A percentile compares a stretch with the other conserved stretches of the same genome.
These are phyloP conservation scores for Rhodotorula paludigena DNA, from an alignment of 768 basidiomycete species.

Conservation along the genomic window DNA sequence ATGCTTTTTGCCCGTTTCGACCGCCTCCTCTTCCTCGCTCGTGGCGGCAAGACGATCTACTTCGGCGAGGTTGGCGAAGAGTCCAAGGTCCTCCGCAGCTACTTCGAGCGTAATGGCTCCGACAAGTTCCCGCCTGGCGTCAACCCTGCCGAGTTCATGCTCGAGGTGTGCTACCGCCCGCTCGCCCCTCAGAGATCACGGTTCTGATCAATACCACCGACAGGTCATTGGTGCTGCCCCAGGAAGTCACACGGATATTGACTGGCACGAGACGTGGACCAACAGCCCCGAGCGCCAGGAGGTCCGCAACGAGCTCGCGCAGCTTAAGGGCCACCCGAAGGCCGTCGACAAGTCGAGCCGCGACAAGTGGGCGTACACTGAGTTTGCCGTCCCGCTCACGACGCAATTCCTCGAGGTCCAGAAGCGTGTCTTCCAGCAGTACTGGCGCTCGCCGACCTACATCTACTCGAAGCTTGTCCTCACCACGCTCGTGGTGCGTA, in stretches of 20 bases:
- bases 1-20: conserved; percentile 80
- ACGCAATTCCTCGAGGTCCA: conserved; percentile 35
- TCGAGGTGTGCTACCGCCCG: conserved; percentile 39
- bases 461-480: conserved; percentile 6
- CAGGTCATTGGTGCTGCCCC: conserved; percentile 58
- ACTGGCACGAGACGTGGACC: conserved; percentile 83
- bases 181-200: conserved; percentile 43
- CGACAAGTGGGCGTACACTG: conserved; percentile 27
- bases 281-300: conserved; percentile 60
- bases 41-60: conserved; percentile 74
- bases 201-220: conserved; percentile 57
- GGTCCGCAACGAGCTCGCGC: conserved; percentile 52
- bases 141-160: conserved; percentile 64
- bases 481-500: conserved; percentile 1
- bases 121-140: conserved; percentile 50
- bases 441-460: conserved; percentile 47
- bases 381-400: conserved; percentile 29
- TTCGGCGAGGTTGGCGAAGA: conserved; percentile 62
- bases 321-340: conserved; percentile 52
- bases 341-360: conserved; percentile 19
- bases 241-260: conserved; percentile 59
- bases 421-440: conserved; percentile 47
- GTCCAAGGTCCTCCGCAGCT: conserved; percentile 53
- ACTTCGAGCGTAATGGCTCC: conserved; percentile 10
- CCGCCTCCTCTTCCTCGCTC: conserved; percentile 54